Evolutionary conservation across 2,329 filamentous ascomycete species (phyloP).

Genomic region (Ascochyta viciae-villosae): DNA sequence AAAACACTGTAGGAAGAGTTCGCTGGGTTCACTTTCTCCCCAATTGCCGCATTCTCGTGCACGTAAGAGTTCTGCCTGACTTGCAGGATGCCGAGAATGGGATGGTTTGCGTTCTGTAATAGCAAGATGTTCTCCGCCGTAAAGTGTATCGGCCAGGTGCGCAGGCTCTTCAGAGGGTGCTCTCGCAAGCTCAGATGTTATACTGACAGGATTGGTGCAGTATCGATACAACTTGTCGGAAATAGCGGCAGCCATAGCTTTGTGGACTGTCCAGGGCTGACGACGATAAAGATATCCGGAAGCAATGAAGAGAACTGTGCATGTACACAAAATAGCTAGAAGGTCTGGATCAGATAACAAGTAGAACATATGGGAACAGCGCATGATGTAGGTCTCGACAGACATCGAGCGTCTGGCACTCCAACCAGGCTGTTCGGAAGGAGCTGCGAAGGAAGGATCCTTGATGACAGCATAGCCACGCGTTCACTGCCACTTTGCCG

Average conservation of each 20-base stretch:
- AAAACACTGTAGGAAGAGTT: constrained; percentile 73
- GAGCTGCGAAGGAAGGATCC: not conserved
- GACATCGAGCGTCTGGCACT: not conserved
- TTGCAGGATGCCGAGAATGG: constrained; percentile 16
- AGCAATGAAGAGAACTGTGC: not conserved
- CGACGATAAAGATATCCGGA: constrained; percentile 3
- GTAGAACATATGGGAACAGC: not conserved
- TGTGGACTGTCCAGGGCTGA: not conserved
- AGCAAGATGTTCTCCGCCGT: constrained; percentile 47
- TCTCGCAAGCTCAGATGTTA: constrained; percentile 61
- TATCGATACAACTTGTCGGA: constrained; percentile 59
- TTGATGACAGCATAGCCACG: constrained; percentile 18
- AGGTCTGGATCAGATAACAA: not conserved
- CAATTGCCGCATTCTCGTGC: constrained; percentile 71
- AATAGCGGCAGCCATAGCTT: constrained; percentile 25
- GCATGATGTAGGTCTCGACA: not conserved
- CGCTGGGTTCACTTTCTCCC: constrained; percentile 67
- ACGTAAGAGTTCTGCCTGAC: constrained; percentile 57
- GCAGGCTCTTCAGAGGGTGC: constrained; percentile 62
- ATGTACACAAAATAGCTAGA: not conserved
- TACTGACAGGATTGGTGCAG: constrained; percentile 64
- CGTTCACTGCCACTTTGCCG: constrained; percentile 12
- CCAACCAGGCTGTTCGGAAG: not conserved
- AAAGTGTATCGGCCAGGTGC: constrained; percentile 65
- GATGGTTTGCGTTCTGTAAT: constrained; percentile 31